These are phyloP conservation scores for Colletotrichum kahawae DNA, from an alignment of 2,329 filamentous ascomycete species.

Conservation along the genomic window DNA sequence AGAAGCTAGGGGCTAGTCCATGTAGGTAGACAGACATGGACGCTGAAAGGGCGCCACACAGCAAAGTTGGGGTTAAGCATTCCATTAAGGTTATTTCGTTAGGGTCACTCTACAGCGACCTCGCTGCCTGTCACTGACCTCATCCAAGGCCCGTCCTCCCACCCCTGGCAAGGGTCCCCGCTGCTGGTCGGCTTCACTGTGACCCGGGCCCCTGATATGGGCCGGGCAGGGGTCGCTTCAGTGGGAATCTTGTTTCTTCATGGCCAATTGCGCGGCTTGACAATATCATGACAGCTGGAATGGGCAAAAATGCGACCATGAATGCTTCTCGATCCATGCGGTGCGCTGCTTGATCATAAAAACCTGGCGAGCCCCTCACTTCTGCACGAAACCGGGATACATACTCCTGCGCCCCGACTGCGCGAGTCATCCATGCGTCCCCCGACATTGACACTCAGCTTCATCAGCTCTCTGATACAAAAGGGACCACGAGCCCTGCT, in stretches of 20 bases:
- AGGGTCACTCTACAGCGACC: background rate
- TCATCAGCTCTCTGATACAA: background rate
- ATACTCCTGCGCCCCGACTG: background rate
- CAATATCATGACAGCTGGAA: background rate
- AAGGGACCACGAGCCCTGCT: background rate
- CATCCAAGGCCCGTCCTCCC: background rate
- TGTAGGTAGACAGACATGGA: no score
- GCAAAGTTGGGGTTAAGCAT: conserved; percentile 16
- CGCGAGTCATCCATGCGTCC: background rate
- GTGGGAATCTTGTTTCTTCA: background rate
- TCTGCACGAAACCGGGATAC: background rate
- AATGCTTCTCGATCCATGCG: background rate
- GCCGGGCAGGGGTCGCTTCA: background rate
- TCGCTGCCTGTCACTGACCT: background rate
- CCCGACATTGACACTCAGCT: background rate
- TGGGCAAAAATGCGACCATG: background rate
- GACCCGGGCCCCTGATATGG: conserved; percentile 8
- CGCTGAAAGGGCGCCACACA: background rate
- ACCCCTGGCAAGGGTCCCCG: background rate
- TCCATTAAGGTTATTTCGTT: conserved; percentile 14
- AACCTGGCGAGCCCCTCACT: background rate
- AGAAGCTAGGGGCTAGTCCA: background rate
- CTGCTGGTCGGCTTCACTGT: background rate
- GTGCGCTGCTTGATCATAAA: background rate
- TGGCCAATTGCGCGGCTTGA: background rate